A percentile compares a stretch with the other conserved stretches of the same genome.
Conservation (phyloP, 768 basidiomycete species). For the Auriscalpium microsporum region DNA sequence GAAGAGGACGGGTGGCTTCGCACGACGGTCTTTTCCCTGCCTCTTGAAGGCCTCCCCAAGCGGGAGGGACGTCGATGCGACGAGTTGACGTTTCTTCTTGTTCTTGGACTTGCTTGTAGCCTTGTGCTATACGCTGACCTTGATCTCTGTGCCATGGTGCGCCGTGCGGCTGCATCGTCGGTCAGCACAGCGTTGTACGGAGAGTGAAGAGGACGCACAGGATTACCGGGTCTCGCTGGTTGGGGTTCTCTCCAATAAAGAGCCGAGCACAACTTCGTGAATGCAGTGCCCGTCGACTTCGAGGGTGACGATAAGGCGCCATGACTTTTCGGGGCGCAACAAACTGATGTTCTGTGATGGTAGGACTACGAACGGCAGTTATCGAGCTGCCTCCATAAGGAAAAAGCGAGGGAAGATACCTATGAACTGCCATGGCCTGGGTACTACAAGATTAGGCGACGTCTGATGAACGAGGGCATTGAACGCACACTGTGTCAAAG, state of each 20-base stretch:
- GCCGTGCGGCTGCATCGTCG: slow-evolving; percentile 30
- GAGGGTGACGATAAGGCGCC: slow-evolving; percentile 58
- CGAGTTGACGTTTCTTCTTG: slow-evolving; percentile 43
- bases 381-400: background rate
- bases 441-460: too few relatives aligned
- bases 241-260: slow-evolving; percentile 66
- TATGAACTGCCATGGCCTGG: slow-evolving; percentile 23
- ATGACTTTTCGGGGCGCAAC: slow-evolving; percentile 52
- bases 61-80: slow-evolving; percentile 43
- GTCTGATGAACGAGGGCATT: too few relatives aligned
- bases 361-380: slow-evolving; percentile 22
- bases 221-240: slow-evolving; percentile 42
- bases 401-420: slow-evolving; percentile 10
- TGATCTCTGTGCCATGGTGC: slow-evolving; percentile 32
- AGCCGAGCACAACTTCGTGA: slow-evolving; percentile 52
- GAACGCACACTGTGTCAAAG: too few relatives aligned
- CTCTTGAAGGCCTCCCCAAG: slow-evolving; percentile 45
- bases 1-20: slow-evolving; percentile 14
- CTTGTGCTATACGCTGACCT: slow-evolving; percentile 49
- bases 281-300: slow-evolving; percentile 42
- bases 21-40: slow-evolving; percentile 39
- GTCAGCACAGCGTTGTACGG: background rate
- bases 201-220: slow-evolving; percentile 37
- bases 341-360: slow-evolving; percentile 29
- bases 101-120: slow-evolving; percentile 54